Evolutionary conservation across 2,329 filamentous ascomycete species (phyloP).

Genomic region (Hypoxylon sp.): DNA sequence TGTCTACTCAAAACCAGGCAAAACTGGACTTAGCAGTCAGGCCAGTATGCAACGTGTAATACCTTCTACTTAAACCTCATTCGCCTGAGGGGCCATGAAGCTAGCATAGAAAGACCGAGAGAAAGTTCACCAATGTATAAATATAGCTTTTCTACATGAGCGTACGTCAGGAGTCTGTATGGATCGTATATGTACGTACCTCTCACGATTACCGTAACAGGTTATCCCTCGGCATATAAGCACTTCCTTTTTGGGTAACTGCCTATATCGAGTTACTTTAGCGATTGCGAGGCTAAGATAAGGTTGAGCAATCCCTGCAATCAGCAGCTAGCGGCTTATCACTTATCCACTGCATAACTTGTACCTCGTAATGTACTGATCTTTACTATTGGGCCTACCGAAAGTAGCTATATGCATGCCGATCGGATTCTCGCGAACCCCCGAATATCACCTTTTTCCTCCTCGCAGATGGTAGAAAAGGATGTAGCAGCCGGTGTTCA

Average conservation of each 20-base stretch:
- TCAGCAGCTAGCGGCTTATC: constrained; percentile 27
- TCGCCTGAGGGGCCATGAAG: constrained; percentile 3
- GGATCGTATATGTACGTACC: background rate
- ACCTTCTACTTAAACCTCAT: background rate
- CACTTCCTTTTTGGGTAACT: constrained; percentile 9
- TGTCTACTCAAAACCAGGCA: constrained; percentile 1
- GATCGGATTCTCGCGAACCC: constrained; percentile 10
- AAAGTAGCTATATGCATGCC: constrained; percentile 20
- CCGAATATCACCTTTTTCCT: constrained; percentile 9
- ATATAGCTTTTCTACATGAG: constrained; percentile 18
- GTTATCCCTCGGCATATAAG: constrained; percentile 2
- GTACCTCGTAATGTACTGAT: no score
- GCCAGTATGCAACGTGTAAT: background rate
- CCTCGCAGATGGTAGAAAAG: constrained; percentile 12
- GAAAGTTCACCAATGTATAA: constrained; percentile 3
- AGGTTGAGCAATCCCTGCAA: constrained; percentile 30
- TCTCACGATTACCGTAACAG: constrained; percentile 6
- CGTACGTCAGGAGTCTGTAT: constrained; percentile 11
- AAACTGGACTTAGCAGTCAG: background rate
- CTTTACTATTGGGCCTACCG: constrained; percentile 24
- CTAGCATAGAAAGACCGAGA: background rate
- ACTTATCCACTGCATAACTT: constrained; percentile 16
- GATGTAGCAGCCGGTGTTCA: constrained; percentile 20
- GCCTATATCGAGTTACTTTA: constrained; percentile 6
- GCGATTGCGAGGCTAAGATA: constrained; percentile 23